Percentiles rank a stretch among this genome's conserved stretches.
phyloP scores from a whole-genome alignment of 257 asterid species.

The Osmanthus fragrans region DNA sequence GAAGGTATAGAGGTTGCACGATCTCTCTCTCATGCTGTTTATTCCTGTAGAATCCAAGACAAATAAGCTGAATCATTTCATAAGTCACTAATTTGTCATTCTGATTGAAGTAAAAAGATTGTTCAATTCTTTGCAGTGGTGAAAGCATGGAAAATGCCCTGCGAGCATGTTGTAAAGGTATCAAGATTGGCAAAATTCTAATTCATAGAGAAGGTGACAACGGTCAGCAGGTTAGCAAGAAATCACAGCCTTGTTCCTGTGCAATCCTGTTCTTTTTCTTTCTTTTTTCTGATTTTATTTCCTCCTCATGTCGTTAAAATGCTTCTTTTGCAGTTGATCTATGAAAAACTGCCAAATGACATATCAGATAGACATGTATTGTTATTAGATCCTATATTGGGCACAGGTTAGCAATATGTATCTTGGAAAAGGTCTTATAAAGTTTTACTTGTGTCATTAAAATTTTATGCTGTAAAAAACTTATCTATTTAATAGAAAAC shows the following conservation, averaged over 20 bases:
- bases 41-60: not conserved
- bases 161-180: conserved; percentile 99
- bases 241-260: conserved; percentile 9
- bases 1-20: conserved; percentile 58
- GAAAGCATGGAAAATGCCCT: conserved; percentile 93
- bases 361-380: conserved; percentile 92
- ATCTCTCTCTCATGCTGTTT: not conserved
- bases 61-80: not conserved
- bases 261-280: not conserved
- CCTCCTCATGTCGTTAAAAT: not conserved
- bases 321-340: conserved; percentile 69
- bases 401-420: conserved; percentile 71
- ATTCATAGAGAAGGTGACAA: conserved; percentile 97
- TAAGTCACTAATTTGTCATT: not conserved
- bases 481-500: not conserved
- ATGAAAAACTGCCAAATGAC: conserved; percentile 89
- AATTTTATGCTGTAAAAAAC: not conserved
- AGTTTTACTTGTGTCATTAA: not conserved
- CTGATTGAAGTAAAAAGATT: conserved; percentile 8
- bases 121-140: conserved; percentile 50
- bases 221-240: conserved; percentile 72
- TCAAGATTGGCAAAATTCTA: conserved; percentile 95
- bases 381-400: conserved; percentile 91
- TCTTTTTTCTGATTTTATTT: not conserved
- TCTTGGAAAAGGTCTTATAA: not conserved